Evolutionary conservation across 495 filamentous ascomycete species (phyloP).

Genomic region (Annulohypoxylon moriforme): DNA sequence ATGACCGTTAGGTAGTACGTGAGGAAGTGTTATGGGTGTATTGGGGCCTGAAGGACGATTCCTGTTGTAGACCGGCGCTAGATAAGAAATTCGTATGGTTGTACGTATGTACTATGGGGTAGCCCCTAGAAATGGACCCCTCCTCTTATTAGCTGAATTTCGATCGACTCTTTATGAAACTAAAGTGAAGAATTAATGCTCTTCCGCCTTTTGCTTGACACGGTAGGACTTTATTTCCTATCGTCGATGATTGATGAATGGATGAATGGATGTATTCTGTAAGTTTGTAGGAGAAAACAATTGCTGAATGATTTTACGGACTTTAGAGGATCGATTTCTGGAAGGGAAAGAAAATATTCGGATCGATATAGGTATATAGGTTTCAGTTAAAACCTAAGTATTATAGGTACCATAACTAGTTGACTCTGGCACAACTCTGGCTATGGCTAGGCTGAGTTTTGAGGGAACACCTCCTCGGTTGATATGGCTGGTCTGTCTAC

Average conservation of each 20-base stretch:
- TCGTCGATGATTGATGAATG: constrained; percentile 9
- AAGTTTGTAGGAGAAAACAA: background rate
- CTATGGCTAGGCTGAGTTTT: constrained; percentile 34
- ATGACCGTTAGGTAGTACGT: background rate
- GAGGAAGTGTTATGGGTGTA: background rate
- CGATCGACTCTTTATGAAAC: constrained; percentile 34
- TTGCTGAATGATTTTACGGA: too few relatives aligned
- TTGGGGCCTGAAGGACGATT: constrained; percentile 10
- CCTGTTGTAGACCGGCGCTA: background rate
- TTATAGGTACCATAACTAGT: background rate
- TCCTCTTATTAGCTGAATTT: constrained; percentile 37
- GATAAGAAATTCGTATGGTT: constrained; percentile 13
- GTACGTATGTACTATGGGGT: constrained; percentile 13
- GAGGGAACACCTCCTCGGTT: constrained; percentile 17
- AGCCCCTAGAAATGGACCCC: constrained; percentile 21
- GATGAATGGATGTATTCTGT: too few relatives aligned
- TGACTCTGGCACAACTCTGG: too few relatives aligned
- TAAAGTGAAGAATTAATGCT: constrained; percentile 1
- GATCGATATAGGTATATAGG: background rate
- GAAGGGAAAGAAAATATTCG: background rate
- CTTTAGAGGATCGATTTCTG: background rate
- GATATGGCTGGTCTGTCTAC: background rate
- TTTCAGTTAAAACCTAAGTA: background rate
- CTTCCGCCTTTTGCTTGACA: constrained; percentile 10
- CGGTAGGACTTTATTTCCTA: constrained; percentile 1